phyloP scores from a whole-genome alignment of 2,329 filamentous ascomycete species.

The Coleophoma cylindrospora region DNA sequence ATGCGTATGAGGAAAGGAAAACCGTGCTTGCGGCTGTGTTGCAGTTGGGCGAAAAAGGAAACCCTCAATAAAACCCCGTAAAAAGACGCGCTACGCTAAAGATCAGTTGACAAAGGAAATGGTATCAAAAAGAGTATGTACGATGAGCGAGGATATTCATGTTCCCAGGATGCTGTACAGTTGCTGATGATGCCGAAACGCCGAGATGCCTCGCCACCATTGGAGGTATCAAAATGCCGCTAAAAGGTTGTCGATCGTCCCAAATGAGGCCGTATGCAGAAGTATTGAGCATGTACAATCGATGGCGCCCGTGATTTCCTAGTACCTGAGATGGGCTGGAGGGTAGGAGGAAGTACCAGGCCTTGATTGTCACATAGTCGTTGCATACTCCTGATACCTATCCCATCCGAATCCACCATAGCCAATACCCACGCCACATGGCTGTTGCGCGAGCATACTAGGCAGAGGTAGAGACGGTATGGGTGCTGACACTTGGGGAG shows the following conservation, averaged over 20 bases:
- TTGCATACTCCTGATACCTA: conserved; percentile 77
- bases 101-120: conserved; percentile 33
- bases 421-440: conserved; percentile 73
- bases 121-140: conserved; percentile 25
- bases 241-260: conserved; percentile 16
- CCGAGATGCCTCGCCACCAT: conserved; percentile 13
- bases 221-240: conserved; percentile 26
- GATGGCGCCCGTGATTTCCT: conserved; percentile 15
- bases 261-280: conserved; percentile 2
- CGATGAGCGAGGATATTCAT: conserved; percentile 14
- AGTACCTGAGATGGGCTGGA: conserved; percentile 43
- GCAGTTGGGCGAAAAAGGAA: conserved; percentile 32
- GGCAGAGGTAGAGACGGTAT: conserved; percentile 77
- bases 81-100: conserved; percentile 47
- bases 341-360: conserved; percentile 34
- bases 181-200: conserved; percentile 24
- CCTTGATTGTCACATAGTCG: conserved; percentile 75
- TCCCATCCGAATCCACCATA: conserved; percentile 84
- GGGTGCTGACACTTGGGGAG: conserved; percentile 68
- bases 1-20: conserved; percentile 21
- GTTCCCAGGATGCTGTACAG: conserved; percentile 24
- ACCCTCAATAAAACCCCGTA: conserved; percentile 34
- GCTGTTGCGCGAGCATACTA: conserved; percentile 77
- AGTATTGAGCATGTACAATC: conserved; percentile 7
- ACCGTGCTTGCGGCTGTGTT: conserved; percentile 29